Conservation (phyloP, 2,329 filamentous ascomycete species). For the Triangularia setosa region DNA sequence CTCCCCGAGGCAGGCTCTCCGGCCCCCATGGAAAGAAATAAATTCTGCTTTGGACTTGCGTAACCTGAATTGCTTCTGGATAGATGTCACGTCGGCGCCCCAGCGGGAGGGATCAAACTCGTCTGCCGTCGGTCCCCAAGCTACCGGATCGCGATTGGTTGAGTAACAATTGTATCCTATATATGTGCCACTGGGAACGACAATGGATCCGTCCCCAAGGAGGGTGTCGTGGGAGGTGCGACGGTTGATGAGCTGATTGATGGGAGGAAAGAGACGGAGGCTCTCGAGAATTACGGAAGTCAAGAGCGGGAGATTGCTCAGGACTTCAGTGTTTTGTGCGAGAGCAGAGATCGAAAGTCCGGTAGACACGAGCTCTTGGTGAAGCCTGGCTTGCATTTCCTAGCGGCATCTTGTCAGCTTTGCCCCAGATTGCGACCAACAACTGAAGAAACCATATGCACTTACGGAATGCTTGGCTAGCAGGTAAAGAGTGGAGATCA, state of each 20-base stretch:
- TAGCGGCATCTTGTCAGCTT: conserved; percentile 13
- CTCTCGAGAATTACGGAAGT: conserved; percentile 43
- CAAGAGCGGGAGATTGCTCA: conserved; percentile 38
- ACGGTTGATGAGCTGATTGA: conserved; percentile 47
- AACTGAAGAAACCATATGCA: too few species aligned
- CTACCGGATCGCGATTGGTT: conserved; percentile 15
- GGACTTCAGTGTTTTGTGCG: conserved; percentile 16
- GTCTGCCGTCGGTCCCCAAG: conserved; percentile 15
- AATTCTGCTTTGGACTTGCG: conserved; percentile 17
- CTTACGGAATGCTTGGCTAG: conserved; percentile 19
- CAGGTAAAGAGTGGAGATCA: conserved; percentile 22
- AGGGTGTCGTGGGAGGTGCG: conserved; percentile 14
- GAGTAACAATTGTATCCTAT: conserved; percentile 22
- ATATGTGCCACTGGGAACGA: conserved; percentile 18
- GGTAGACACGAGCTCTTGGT: conserved; percentile 12
- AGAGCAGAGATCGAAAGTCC: neutral
- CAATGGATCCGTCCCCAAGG: conserved; percentile 10
- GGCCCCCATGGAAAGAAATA: conserved; percentile 20
- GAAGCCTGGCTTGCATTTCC: conserved; percentile 27
- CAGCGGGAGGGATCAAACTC: conserved; percentile 16
- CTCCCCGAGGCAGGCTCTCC: conserved; percentile 19
- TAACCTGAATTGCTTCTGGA: conserved; percentile 19
- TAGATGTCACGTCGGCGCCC: conserved; percentile 8
- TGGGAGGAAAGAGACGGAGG: conserved; percentile 46
- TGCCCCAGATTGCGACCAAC: neutral